Evolutionary conservation across 208 protist genomes (phyloP), one percentile per base, ranked within the genome.

Genomic region (Trypanosoma brucei): DNA sequence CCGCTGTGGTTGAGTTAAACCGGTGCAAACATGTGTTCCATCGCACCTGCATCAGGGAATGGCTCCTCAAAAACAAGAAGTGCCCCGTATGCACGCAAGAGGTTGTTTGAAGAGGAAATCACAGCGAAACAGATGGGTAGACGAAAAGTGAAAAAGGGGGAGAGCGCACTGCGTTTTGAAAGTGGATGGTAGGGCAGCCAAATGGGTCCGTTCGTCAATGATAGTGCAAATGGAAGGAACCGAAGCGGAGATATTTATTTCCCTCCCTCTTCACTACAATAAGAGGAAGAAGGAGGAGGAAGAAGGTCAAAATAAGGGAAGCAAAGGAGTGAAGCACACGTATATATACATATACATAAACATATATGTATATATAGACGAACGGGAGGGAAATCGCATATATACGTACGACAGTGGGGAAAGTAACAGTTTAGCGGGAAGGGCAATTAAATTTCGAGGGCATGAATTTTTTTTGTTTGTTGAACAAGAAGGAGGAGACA

Each of bases 21-120:
- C 65, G 59, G 46, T 94, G 88, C 67, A 56, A 71, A 1, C 84
- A 94, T 58, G 44, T 77, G 3, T 94, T 92, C 55, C 88, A 94
- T 68, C 65, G 70, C 50, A 1, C 68, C 34, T 94, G 88, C 72
- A 88, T 94, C 46, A 51, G 68, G 40, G 65, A 76, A 67, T 93
- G 86, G 84, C 69, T 93, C 9, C 33, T 42, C 14, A 45, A 38
- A 11, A 91, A 83, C 69, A 90, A 93, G 46, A 80, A 65, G 35
- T 94, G 88, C 46, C 85, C 85, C 30, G 67, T 91, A 3, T 91
- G 85, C 64, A 84, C 74, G 46, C 54, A 74, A 42, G 81, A 94
- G 52, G 79, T 93, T 33, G 7, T 84, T 8, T 76, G 59, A 49
- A 58, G 3, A 6, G 4, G 14, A 11, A 30, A 42, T 44, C 3